Evolutionary conservation across 2,329 filamentous ascomycete species (phyloP).

Genomic region (Chrysoporthe puriensis): DNA sequence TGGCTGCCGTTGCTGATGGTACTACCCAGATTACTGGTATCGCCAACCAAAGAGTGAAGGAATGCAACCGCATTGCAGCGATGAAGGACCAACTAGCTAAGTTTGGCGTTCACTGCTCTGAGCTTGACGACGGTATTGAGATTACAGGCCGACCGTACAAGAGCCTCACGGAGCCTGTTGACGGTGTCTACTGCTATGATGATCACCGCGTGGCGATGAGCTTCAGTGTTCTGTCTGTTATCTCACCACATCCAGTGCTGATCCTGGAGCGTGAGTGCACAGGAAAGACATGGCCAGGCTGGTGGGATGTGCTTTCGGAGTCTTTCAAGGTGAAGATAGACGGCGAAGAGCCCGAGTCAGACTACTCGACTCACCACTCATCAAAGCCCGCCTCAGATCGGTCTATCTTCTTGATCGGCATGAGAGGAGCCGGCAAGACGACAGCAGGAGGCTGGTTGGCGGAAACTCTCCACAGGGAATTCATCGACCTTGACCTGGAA

Average conservation of each 20-base stretch:
- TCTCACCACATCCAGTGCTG: constrained; percentile 71
- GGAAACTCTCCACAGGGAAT: constrained; percentile 71
- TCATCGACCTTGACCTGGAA: constrained; percentile 86
- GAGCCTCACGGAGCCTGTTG: constrained; percentile 58
- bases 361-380: constrained; percentile 36
- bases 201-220: constrained; percentile 99
- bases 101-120: constrained; percentile 83
- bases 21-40: constrained; percentile 90
- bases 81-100: constrained; percentile 96
- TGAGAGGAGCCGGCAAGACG: constrained; percentile 96
- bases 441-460: constrained; percentile 89
- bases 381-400: constrained; percentile 46
- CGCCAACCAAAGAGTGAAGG: constrained; percentile 96
- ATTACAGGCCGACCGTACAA: constrained; percentile 57
- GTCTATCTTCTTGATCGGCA: constrained; percentile 93
- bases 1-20: constrained; percentile 85
- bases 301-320: constrained; percentile 89
- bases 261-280: constrained; percentile 91
- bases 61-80: constrained; percentile 93
- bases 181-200: constrained; percentile 87
- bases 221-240: constrained; percentile 84
- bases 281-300: constrained; percentile 97
- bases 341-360: constrained; percentile 64
- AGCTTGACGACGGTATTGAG: constrained; percentile 94
- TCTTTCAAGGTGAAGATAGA: constrained; percentile 77